Percentiles rank a stretch among this genome's conserved stretches.
Conservation (phyloP, 768 basidiomycete genomes). For the Amanita inopinata region DNA sequence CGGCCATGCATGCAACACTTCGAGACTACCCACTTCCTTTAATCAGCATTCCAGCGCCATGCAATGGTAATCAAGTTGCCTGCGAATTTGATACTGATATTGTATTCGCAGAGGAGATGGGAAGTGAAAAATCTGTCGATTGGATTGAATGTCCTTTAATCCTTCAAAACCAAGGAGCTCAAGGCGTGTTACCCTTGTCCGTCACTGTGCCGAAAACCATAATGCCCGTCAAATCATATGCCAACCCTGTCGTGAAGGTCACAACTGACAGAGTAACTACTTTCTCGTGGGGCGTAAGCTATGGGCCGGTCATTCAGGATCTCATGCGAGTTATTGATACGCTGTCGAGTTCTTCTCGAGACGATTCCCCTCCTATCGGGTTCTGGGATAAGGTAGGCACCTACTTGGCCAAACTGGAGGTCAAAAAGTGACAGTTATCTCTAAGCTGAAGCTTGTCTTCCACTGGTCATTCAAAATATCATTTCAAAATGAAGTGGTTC, state of each 20-base stretch:
- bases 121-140: conserved; percentile 51
- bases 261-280: conserved; percentile 55
- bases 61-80: conserved; percentile 27
- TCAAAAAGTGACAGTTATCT: conserved; percentile 6
- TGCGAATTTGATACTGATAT: conserved; percentile 69
- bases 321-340: conserved; percentile 77
- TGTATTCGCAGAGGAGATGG: conserved; percentile 84
- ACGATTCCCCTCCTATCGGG: conserved; percentile 74
- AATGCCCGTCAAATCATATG: conserved; percentile 93
- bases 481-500: conserved; percentile 63
- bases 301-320: conserved; percentile 80
- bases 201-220: conserved; percentile 79
- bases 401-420: neutral
- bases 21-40: conserved; percentile 89
- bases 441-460: conserved; percentile 62
- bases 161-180: conserved; percentile 40
- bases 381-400: conserved; percentile 88
- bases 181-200: conserved; percentile 41
- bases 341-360: conserved; percentile 65
- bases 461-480: conserved; percentile 71
- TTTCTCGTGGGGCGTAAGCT: conserved; percentile 86
- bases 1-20: conserved; percentile 49
- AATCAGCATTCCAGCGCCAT: conserved; percentile 53
- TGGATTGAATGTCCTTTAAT: conserved; percentile 66
- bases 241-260: conserved; percentile 61